Evolutionary conservation across 441 rosid genomes (phyloP).

Genomic region (Arabidopsis lyrata): DNA sequence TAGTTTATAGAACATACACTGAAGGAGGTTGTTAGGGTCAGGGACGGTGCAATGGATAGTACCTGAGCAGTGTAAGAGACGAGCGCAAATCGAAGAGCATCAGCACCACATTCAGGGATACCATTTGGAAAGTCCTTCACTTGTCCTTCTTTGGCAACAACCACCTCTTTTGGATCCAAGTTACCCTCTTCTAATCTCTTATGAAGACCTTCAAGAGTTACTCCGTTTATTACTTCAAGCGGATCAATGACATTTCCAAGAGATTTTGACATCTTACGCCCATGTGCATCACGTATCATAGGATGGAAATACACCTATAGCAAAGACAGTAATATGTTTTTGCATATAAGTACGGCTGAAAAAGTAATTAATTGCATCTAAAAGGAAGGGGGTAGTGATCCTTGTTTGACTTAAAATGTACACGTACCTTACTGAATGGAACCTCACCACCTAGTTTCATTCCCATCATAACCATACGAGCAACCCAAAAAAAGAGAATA

Average conservation of each 20-base stretch:
- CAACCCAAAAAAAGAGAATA: conserved; percentile 97
- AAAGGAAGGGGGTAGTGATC: conserved; percentile 16
- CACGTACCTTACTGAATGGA: conserved; percentile 81
- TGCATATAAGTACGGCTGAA: conserved; percentile 13
- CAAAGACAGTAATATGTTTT: conserved; percentile 10
- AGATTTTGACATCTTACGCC: conserved; percentile 97
- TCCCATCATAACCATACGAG: conserved; percentile 96
- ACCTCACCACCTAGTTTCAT: conserved; percentile 88
- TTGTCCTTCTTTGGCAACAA: conserved; percentile 84
- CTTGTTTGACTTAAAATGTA: conserved; percentile 12
- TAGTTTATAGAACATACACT: conserved; percentile 17
- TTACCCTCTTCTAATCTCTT: conserved; percentile 91
- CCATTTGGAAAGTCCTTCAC: conserved; percentile 89
- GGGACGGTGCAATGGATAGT: conserved; percentile 12
- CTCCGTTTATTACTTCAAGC: conserved; percentile 90
- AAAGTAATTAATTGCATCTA: conserved; percentile 16
- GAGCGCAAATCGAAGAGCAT: conserved; percentile 99
- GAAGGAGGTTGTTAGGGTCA: neutral
- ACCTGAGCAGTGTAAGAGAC: conserved; percentile 98
- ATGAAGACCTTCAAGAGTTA: conserved; percentile 85
- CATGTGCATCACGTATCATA: conserved; percentile 99
- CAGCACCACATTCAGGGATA: conserved; percentile 96
- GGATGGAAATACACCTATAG: conserved; percentile 91
- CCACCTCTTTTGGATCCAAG: conserved; percentile 78
- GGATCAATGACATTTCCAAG: conserved; percentile 97